Percentiles rank a stretch among this genome's conserved stretches.
Conservation (phyloP, 768 basidiomycete genomes). For the Tulasnella sp. region DNA sequence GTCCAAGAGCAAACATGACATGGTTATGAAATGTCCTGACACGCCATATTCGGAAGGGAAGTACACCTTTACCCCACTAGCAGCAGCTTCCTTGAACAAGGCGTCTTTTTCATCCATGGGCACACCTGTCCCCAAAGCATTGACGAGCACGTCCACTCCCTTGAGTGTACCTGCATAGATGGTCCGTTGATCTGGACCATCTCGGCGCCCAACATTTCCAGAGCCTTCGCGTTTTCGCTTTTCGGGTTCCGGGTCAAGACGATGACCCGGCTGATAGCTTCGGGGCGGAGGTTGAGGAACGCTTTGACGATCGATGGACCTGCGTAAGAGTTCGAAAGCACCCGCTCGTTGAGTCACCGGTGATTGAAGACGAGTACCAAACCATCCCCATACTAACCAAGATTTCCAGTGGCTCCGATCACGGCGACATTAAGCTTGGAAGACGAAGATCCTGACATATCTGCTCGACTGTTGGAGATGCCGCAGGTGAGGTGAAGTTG, state of each 20-base stretch:
- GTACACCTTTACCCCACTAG: constrained; percentile 2
- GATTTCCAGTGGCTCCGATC: constrained; percentile 2
- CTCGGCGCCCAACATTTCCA: neutral
- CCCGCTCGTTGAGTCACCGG: neutral
- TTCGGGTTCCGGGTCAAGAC: neutral
- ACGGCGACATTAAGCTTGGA: neutral
- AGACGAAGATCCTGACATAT: no score
- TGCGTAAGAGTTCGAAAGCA: neutral
- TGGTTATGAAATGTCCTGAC: neutral
- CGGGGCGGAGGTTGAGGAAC: constrained; percentile 4
- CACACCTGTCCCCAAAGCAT: neutral
- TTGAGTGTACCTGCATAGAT: neutral
- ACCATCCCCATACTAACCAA: neutral
- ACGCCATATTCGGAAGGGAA: constrained; percentile 2
- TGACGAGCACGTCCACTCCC: constrained; percentile 5
- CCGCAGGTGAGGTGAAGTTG: no score
- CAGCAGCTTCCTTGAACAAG: neutral
- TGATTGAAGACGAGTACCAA: neutral
- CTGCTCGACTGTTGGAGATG: no score
- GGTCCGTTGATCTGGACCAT: neutral
- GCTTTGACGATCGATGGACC: neutral
- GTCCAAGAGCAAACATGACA: no score
- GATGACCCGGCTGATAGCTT: neutral
- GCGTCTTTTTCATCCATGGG: neutral
- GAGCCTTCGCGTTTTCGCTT: neutral